phyloP scores from a whole-genome alignment of 2,329 filamentous ascomycete genomes.

The Cladophialophora chaetospira region DNA sequence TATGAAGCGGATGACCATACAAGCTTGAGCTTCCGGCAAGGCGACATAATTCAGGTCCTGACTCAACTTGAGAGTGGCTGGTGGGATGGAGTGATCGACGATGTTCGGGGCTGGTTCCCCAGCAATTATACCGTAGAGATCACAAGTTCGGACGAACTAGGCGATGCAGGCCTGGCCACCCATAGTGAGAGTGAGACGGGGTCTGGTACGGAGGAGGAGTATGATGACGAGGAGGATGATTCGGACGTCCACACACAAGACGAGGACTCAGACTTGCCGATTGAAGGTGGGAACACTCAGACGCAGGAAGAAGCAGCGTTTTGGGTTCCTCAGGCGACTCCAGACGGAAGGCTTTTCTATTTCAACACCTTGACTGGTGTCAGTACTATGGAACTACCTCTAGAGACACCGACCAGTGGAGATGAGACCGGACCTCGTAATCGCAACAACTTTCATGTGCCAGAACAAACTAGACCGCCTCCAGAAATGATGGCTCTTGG shows the following conservation, averaged over 20 bases:
- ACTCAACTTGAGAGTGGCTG: slow-evolving; percentile 97
- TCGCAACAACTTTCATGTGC: slow-evolving; percentile 82
- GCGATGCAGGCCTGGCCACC: slow-evolving; percentile 35
- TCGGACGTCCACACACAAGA: slow-evolving; percentile 68
- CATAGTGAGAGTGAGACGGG: slow-evolving; percentile 57
- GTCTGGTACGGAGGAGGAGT: slow-evolving; percentile 60
- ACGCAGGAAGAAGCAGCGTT: slow-evolving; percentile 89
- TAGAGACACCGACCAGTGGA: slow-evolving; percentile 81
- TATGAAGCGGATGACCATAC: slow-evolving; percentile 97
- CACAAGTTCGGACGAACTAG: slow-evolving; percentile 67
- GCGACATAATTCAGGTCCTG: slow-evolving; percentile 97
- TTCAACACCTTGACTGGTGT: slow-evolving; percentile 98
- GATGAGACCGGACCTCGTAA: slow-evolving; percentile 85
- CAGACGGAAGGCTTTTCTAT: slow-evolving; percentile 91
- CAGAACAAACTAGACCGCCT: slow-evolving; percentile 85
- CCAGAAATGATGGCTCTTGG: slow-evolving; percentile 88
- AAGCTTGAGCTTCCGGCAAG: slow-evolving; percentile 93
- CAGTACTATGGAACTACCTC: slow-evolving; percentile 88
- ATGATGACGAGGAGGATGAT: slow-evolving; percentile 66
- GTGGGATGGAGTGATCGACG: slow-evolving; percentile 99
- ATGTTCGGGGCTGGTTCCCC: slow-evolving; percentile 96
- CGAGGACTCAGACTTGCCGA: slow-evolving; percentile 61
- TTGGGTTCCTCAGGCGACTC: slow-evolving; percentile 97
- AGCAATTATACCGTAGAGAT: slow-evolving; percentile 97
- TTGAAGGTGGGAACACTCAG: slow-evolving; percentile 65